These are phyloP conservation scores for Saksenaea oblongispora DNA, from an alignment of 371 early-diverging fungal genomes.

Conservation along the genomic window DNA sequence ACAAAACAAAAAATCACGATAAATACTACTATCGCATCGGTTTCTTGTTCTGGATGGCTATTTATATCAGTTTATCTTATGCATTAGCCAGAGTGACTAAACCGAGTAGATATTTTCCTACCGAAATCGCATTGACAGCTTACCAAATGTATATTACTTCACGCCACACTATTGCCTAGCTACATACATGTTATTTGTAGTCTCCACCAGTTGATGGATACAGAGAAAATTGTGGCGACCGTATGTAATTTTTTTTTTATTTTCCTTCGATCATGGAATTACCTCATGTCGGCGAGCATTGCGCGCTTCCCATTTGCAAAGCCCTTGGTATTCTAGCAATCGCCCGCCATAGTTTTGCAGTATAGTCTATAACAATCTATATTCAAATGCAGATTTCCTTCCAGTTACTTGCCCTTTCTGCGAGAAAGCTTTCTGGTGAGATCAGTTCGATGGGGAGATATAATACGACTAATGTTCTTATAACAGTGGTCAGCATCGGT, in stretches of 20 bases:
- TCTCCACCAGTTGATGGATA: too few species aligned
- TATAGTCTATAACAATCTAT: background rate
- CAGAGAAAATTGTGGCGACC: too few species aligned
- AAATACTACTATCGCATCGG: too few species aligned
- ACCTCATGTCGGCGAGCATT: conserved; percentile 37
- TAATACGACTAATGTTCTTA: background rate
- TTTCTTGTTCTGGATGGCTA: too few species aligned
- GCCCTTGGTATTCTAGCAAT: conserved; percentile 21
- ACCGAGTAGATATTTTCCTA: too few species aligned
- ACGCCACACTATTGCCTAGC: too few species aligned
- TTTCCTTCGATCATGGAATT: conserved; percentile 29
- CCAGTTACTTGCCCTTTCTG: conserved; percentile 39
- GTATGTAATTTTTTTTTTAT: conserved; percentile 3
- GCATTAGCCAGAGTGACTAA: too few species aligned
- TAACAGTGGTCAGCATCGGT: conserved; percentile 32
- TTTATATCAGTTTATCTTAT: background rate
- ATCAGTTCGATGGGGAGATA: background rate
- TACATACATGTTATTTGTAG: too few species aligned
- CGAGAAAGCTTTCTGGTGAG: conserved; percentile 21
- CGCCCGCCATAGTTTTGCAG: too few species aligned
- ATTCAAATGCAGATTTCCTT: conserved; percentile 23
- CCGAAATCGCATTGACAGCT: too few species aligned
- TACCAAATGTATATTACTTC: too few species aligned
- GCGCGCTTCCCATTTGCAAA: conserved; percentile 23
- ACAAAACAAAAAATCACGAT: background rate